phyloP scores from a whole-genome alignment of 768 basidiomycete genomes.

The Rhodotorula taiwanensis region DNA sequence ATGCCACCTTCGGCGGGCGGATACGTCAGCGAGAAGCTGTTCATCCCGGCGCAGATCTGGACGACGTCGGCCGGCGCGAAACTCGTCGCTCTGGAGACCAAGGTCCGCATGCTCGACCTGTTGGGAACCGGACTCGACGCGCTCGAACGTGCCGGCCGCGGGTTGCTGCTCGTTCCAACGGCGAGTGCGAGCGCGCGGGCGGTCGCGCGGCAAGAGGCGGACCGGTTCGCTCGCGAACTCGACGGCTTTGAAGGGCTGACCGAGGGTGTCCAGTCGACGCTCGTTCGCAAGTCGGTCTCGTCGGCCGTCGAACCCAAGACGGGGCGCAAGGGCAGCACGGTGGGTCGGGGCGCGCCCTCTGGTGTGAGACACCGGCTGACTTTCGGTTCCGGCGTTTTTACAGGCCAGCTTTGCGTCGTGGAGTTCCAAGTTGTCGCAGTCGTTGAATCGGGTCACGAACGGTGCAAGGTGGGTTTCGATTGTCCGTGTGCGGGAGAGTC shows the following conservation, averaged over 20 bases:
- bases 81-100: conserved; percentile 70
- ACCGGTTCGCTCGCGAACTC: conserved; percentile 77
- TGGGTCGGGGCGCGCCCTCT: background rate
- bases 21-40: conserved; percentile 75
- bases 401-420: conserved; percentile 39
- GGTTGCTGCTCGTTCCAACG: conserved; percentile 41
- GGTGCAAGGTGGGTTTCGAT: conserved; percentile 31
- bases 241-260: conserved; percentile 82
- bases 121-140: conserved; percentile 68
- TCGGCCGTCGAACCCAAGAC: conserved; percentile 49
- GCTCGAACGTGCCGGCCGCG: conserved; percentile 62
- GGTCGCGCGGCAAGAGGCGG: conserved; percentile 46
- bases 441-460: conserved; percentile 38
- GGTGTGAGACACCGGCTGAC: background rate
- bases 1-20: conserved; percentile 53
- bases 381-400: background rate
- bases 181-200: background rate
- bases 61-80: conserved; percentile 75
- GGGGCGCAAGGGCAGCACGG: conserved; percentile 28
- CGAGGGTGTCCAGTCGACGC: conserved; percentile 47
- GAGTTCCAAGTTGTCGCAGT: conserved; percentile 35
- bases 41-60: conserved; percentile 86
- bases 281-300: conserved; percentile 37
- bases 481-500: background rate
- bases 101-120: conserved; percentile 75